Conservation (phyloP, 2,329 filamentous ascomycete genomes). For the Pseudopyrenochaeta lycopersici region DNA sequence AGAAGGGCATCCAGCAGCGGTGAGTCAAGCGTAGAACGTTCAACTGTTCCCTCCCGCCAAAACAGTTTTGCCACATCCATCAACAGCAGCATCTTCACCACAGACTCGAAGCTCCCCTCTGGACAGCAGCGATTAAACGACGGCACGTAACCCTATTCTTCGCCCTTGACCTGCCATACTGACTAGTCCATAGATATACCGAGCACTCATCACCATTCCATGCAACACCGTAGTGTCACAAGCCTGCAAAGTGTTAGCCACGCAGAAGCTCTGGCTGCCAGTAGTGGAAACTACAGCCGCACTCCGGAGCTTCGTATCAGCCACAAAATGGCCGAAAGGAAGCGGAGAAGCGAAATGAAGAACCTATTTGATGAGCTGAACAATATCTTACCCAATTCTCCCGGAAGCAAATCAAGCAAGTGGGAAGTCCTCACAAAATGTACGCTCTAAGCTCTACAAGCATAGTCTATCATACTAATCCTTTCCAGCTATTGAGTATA, state of each 20-base stretch:
- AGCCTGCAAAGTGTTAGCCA: slow-evolving; percentile 71
- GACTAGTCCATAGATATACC: slow-evolving; percentile 48
- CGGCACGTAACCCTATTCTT: slow-evolving; percentile 44
- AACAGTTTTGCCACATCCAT: slow-evolving; percentile 81
- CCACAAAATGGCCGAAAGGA: slow-evolving; percentile 85
- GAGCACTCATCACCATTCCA: slow-evolving; percentile 74
- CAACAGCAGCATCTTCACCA: slow-evolving; percentile 80
- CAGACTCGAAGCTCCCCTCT: slow-evolving; percentile 74
- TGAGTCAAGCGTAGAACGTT: slow-evolving; percentile 58
- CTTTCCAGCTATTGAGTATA: slow-evolving; percentile 59
- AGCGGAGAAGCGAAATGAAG: slow-evolving; percentile 88
- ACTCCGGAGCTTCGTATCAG: slow-evolving; percentile 84
- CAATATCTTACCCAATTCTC: slow-evolving; percentile 79
- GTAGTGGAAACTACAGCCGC: slow-evolving; percentile 79
- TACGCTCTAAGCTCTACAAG: slow-evolving; percentile 53
- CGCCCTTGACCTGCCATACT: slow-evolving; percentile 21
- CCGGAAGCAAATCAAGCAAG: slow-evolving; percentile 85
- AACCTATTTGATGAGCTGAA: slow-evolving; percentile 83
- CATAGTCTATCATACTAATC: slow-evolving; percentile 13
- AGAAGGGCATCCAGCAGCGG: slow-evolving; percentile 59
- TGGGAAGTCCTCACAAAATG: slow-evolving; percentile 90
- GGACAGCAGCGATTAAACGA: slow-evolving; percentile 79
- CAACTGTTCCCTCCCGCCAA: slow-evolving; percentile 70
- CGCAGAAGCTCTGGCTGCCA: slow-evolving; percentile 56
- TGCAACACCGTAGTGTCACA: slow-evolving; percentile 77